These are phyloP conservation scores for Zarea fungicola DNA, from an alignment of 2,329 filamentous ascomycete genomes.

Conservation along the genomic window DNA sequence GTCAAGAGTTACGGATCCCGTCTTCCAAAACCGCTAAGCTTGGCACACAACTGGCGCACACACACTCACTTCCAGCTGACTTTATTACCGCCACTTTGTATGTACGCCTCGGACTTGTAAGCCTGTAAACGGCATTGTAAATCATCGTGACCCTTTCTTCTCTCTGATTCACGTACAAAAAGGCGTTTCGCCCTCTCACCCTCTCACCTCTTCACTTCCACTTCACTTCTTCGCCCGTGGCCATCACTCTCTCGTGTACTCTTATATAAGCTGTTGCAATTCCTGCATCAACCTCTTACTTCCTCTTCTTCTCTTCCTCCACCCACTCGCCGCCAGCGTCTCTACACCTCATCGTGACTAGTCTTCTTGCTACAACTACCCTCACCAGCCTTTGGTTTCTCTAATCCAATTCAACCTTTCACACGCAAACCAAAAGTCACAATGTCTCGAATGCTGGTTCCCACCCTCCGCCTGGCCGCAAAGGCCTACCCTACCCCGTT, in stretches of 20 bases:
- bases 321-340: too few relatives aligned
- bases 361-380: neutral
- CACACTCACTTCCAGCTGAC: neutral
- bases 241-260: too few relatives aligned
- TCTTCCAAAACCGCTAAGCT: constrained; percentile 4
- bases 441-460: constrained; percentile 24
- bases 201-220: constrained; percentile 1
- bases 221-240: neutral
- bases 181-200: neutral
- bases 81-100: constrained; percentile 3
- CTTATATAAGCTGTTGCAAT: too few relatives aligned
- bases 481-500: constrained; percentile 9
- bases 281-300: too few relatives aligned
- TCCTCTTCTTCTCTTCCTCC: too few relatives aligned
- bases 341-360: neutral
- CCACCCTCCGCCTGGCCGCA: constrained; percentile 17
- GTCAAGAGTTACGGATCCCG: neutral
- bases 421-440: constrained; percentile 1
- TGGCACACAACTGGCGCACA: neutral
- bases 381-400: neutral
- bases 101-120: constrained; percentile 1
- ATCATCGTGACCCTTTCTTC: constrained; percentile 6
- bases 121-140: constrained; percentile 1
- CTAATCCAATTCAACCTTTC: neutral
- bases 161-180: constrained; percentile 8